Conservation (phyloP, 2,329 filamentous ascomycete genomes). For the Calonectria crousiana region DNA sequence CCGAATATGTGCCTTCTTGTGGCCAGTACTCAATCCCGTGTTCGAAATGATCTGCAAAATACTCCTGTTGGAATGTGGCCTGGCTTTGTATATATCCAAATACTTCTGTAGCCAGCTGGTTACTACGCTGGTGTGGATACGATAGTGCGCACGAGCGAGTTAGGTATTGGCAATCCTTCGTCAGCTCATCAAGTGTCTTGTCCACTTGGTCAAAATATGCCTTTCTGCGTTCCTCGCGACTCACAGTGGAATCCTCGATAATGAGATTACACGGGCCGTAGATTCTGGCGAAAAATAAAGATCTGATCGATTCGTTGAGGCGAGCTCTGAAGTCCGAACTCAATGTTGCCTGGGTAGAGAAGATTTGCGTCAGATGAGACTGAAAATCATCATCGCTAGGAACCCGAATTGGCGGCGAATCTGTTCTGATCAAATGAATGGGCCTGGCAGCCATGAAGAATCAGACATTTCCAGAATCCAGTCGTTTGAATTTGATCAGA, state of each 20-base stretch:
- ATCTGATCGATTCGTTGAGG: background rate
- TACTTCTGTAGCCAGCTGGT: background rate
- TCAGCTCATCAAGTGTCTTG: no score
- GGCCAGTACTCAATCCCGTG: no score
- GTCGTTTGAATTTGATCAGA: background rate
- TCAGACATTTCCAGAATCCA: background rate
- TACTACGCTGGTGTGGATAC: background rate
- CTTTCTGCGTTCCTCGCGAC: background rate
- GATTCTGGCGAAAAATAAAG: background rate
- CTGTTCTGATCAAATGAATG: background rate
- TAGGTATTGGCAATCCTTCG: background rate
- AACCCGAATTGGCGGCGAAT: background rate
- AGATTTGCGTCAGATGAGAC: background rate
- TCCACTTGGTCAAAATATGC: background rate
- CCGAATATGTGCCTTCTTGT: no score
- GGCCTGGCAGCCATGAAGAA: background rate
- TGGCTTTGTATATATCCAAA: background rate
- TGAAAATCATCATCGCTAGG: background rate
- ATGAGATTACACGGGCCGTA: background rate
- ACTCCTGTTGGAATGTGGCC: background rate
- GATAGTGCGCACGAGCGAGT: background rate
- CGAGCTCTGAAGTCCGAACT: accelerated
- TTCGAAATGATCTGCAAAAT: background rate
- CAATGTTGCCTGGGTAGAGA: background rate
- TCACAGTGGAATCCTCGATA: background rate